Conservation (phyloP, 2,329 filamentous ascomycete species). For the Phyllosticta paracitricarpa region DNA sequence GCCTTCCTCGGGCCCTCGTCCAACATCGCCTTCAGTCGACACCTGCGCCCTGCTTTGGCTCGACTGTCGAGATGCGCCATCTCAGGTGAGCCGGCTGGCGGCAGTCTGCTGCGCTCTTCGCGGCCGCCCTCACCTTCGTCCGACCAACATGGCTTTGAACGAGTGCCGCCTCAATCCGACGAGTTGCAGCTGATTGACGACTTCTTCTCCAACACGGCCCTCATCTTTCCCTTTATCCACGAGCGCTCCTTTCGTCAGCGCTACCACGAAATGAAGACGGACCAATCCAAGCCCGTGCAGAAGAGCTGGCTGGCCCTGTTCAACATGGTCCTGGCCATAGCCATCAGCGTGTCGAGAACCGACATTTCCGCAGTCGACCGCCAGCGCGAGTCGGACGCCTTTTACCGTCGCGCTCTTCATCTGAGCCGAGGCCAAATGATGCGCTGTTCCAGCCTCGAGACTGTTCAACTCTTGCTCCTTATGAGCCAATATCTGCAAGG, state of each 20-base stretch:
- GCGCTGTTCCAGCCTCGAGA: constrained; percentile 36
- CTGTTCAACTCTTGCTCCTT: constrained; percentile 42
- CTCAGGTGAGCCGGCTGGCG: constrained; percentile 2
- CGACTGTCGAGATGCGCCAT: constrained; percentile 14
- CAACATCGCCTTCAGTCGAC: constrained; percentile 33
- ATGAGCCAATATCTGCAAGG: constrained; percentile 45
- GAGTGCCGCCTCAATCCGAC: constrained; percentile 22
- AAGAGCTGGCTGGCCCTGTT: constrained; percentile 43
- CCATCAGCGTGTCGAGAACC: constrained; percentile 28
- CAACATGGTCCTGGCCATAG: constrained; percentile 43
- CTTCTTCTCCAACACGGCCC: constrained; percentile 30
- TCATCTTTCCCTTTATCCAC: constrained; percentile 33
- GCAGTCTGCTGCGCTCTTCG: constrained; percentile 15
- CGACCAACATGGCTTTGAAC: constrained; percentile 12
- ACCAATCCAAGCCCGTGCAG: constrained; percentile 27
- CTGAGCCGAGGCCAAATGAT: constrained; percentile 36
- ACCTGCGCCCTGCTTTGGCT: constrained; percentile 21
- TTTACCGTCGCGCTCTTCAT: constrained; percentile 34
- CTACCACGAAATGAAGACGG: constrained; percentile 23
- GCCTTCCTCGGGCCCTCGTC: constrained; percentile 33
- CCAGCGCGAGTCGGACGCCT: constrained; percentile 34
- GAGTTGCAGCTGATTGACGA: constrained; percentile 22
- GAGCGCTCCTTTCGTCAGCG: constrained; percentile 25
- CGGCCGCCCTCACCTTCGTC: constrained; percentile 15
- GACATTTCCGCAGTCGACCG: constrained; percentile 20